Evolutionary conservation across 805 yeast genomes (phyloP).

Genomic region (Teunomyces pallodes): DNA sequence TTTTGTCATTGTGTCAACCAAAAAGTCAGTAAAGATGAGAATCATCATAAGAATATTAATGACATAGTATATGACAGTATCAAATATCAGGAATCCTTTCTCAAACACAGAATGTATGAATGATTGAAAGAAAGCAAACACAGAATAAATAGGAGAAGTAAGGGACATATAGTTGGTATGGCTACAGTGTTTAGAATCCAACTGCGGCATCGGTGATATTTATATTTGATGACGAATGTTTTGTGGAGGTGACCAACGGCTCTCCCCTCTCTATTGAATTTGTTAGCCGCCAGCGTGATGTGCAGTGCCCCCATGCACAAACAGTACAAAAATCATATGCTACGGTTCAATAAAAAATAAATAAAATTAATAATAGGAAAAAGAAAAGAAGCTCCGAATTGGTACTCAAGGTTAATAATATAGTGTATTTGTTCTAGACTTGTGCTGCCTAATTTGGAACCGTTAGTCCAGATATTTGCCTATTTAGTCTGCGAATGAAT

Average conservation of each 20-base stretch:
- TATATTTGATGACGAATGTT: background rate
- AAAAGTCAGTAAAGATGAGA: constrained; percentile 9
- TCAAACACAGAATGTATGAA: constrained; percentile 6
- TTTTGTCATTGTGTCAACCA: constrained; percentile 10
- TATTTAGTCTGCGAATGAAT: background rate
- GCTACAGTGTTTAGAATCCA: background rate
- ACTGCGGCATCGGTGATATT: background rate
- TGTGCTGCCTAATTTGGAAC: background rate
- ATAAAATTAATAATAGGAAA: background rate
- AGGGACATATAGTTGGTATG: background rate
- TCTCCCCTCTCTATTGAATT: background rate
- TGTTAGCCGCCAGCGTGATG: background rate
- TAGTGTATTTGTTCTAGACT: background rate
- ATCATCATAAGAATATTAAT: constrained; percentile 12
- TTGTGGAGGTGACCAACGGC: constrained; percentile 2
- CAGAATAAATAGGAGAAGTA: constrained; percentile 4
- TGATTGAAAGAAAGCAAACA: constrained; percentile 5
- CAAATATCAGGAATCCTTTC: constrained; percentile 8
- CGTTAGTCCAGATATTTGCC: background rate
- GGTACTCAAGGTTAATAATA: no score
- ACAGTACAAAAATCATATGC: constrained; percentile 1
- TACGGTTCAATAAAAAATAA: background rate
- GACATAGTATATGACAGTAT: constrained; percentile 11
- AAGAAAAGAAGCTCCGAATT: background rate
- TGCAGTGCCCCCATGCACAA: background rate